Evolutionary conservation across 2,329 filamentous ascomycete species (phyloP).

Genomic region (Xylaria polymorpha): DNA sequence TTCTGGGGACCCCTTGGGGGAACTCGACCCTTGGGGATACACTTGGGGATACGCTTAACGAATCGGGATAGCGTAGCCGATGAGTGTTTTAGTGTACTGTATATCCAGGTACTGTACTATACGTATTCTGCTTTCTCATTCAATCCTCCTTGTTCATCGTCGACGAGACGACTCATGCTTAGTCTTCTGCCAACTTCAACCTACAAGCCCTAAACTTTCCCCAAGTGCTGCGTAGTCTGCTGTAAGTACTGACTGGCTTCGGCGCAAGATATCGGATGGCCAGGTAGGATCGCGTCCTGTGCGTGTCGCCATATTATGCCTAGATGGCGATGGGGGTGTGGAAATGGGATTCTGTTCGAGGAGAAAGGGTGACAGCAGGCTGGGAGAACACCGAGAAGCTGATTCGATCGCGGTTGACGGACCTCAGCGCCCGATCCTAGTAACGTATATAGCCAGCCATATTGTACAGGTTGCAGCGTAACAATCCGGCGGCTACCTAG

Average conservation of each 20-base stretch:
- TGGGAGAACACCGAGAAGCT: slow-evolving; percentile 42
- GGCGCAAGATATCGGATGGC: slow-evolving; percentile 1
- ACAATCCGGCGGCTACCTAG: slow-evolving; percentile 32
- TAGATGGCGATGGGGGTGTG: slow-evolving; percentile 16
- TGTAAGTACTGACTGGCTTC: background rate
- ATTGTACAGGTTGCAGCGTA: slow-evolving; percentile 34
- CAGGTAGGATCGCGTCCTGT: slow-evolving; percentile 20
- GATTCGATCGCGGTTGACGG: slow-evolving; percentile 47
- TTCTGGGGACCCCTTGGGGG: background rate
- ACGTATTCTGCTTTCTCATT: background rate
- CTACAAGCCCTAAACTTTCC: slow-evolving; percentile 1
- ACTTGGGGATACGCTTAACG: slow-evolving; percentile 13
- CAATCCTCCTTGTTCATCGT: slow-evolving; percentile 10
- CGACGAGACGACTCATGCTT: background rate
- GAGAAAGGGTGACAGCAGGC: slow-evolving; percentile 41
- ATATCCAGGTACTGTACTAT: background rate
- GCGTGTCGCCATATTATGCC: slow-evolving; percentile 35
- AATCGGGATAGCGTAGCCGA: slow-evolving; percentile 26
- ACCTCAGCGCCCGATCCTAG: slow-evolving; percentile 43
- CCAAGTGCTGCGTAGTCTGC: background rate
- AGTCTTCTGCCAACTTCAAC: background rate
- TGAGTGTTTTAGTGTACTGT: slow-evolving; percentile 7
- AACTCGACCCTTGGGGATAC: too few relatives aligned
- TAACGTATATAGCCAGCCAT: slow-evolving; percentile 34
- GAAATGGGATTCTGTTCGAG: slow-evolving; percentile 28